Base-by-base conservation (phyloP, 1,284 basidiomycete genomes). In the Apiotrichum gracile region DNA sequence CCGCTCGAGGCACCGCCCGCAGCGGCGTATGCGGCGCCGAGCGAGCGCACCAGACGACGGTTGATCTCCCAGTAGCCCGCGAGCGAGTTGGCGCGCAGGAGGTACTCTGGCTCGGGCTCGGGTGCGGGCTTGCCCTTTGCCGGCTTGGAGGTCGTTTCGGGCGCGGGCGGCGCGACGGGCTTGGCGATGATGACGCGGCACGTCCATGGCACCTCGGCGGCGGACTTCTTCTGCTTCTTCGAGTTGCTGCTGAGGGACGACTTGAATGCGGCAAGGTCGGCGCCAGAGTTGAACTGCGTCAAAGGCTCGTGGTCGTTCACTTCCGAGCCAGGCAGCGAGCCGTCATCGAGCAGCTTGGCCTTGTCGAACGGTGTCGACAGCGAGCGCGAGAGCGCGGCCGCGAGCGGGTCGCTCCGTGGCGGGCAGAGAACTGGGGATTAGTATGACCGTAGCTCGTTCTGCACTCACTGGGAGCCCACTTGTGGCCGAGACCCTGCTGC, bases 61-160 rank as follows among this genome's bases (percentile, higher is more conserved):
- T 92, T 96, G 57, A 87, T 79, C 64, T 93, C 91, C 61, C 91
- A 78, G 67, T 89, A 92, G 1, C 83, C 80, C 17, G 84, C 81
- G 17, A 96, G 75, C n/a, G 83, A 90, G 69, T 96, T 94, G 2
- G 87, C 84, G 29, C 93, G 82, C 33, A 86, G 82, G 4, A 88
- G 81, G 43, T 82, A 77, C 37, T 78, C 74, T 3, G 78, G 75
- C 49, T 79, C 78, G 61, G 87, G 83, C 9, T 52, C 47, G 3
- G 49, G 31, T 3, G 57, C 39, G 49, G 67, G 64, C 31, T 40
- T 53, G 42, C 55, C 55, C 35, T 54, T 57, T 19, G 19, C 31
- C 4, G 46, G 46, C 29, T 22, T 29, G 7, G 46, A 24, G 7
- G 25, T 9, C 13, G 25, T 19, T 4, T 19, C 45, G 29, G 45